Evolutionary conservation across 257 asterid genomes (phyloP), one percentile per base, ranked within the genome.

Genomic region (Apocynum venetum): DNA sequence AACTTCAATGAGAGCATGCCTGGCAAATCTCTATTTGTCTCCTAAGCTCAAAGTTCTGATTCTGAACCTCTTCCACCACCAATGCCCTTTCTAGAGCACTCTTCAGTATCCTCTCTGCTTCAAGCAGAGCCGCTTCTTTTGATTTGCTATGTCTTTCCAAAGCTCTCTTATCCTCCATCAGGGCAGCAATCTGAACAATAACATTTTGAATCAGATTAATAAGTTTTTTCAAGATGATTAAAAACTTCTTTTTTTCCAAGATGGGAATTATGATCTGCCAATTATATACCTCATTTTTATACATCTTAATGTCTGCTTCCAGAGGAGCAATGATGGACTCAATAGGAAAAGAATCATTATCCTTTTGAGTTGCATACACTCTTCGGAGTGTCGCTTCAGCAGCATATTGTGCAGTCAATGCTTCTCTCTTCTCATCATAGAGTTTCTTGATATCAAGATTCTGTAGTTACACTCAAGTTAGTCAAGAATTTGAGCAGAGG

Each of bases 361-460:
- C 96, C 77, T 91, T 92, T 67, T 92, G 93, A 79, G 85, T 77
- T 72, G 91, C 90, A 7, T 94, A 89, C 52, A 92, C 97, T 82
- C 98, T 85, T 82, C 98, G 81, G 56, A 94, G 97, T 64, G 98
- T 86, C n/a, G 92, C 87, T 85, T 94, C 97, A 57, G 97, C 97
- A 64, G 97, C 96, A 87, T 89, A 90, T 78, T 92, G 97, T 77
- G 97, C 97, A 80, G 91, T 77, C 79, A 92, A 44, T 53, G 97
- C 97, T 80, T 85, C 97, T 85, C 79, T 91, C 83, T 89, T 94
- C 72, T 89, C 97, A 49, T 89, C 79, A 10, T 51, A 59, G 64
- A 92, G 88, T 80, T 86, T 90, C 88, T 89, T 90, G 80, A 84
- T 83, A 47, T 89, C 91, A 38, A 92, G 97, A 82, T 87, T 94